Conservation (phyloP, 345 rosid genomes). For the Gossypium herbaceum region DNA sequence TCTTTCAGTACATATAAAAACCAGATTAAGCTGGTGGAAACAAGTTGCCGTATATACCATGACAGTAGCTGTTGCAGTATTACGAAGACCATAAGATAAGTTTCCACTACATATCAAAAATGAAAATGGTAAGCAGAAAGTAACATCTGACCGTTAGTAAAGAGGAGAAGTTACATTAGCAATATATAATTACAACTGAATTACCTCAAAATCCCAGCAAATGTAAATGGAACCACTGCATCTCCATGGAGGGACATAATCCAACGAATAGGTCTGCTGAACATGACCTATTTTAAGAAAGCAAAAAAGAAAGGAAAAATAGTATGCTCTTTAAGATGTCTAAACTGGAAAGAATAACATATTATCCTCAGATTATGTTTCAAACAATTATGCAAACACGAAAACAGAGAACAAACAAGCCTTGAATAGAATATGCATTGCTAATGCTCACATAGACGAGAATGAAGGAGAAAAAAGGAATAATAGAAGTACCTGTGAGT, state of each 20-base stretch:
- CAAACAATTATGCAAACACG: neutral
- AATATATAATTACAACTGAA: constrained; percentile 24
- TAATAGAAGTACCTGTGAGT: constrained; percentile 56
- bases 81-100: constrained; percentile 80
- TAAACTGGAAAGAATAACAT: constrained; percentile 1
- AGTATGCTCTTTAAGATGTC: neutral
- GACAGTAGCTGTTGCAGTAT: constrained; percentile 66
- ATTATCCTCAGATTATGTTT: neutral
- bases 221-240: constrained; percentile 67
- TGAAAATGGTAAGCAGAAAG: constrained; percentile 14
- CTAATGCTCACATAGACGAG: neutral
- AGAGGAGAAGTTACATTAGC: neutral
- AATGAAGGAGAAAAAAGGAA: constrained; percentile 12
- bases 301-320: constrained; percentile 9
- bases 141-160: neutral
- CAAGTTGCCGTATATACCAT: constrained; percentile 39
- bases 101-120: constrained; percentile 59
- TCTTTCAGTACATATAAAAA: constrained; percentile 2
- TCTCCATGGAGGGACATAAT: constrained; percentile 90
- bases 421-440: constrained; percentile 1
- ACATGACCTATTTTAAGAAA: constrained; percentile 54
- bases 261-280: constrained; percentile 97
- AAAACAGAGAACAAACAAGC: neutral
- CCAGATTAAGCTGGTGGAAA: neutral
- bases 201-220: constrained; percentile 85